These are phyloP conservation scores for Planoprotostelium fungivorum DNA, from an alignment of 78 protist species.

Conservation along the genomic window DNA sequence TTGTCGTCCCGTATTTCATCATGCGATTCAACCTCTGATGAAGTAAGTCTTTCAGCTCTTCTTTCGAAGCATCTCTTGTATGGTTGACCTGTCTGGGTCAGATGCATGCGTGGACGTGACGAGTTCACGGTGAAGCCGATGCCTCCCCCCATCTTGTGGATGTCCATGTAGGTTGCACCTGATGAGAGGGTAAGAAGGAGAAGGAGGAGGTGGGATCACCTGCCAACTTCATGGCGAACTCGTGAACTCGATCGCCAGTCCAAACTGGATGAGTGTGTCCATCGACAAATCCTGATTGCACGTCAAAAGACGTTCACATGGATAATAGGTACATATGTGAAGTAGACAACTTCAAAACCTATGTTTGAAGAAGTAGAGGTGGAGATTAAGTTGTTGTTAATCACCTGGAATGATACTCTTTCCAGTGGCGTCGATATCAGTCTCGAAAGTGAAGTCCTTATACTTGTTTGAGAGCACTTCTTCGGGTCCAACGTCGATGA, in stretches of 20 bases:
- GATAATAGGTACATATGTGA: background rate
- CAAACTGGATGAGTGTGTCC: constrained; percentile 89
- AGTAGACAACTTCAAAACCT: background rate
- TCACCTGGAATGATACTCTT: constrained; percentile 68
- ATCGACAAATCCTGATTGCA: constrained; percentile 63
- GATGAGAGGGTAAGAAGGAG: background rate
- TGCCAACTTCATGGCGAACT: constrained; percentile 65
- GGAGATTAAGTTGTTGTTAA: too few species aligned
- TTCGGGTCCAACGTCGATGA: constrained; percentile 31
- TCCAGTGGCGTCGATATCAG: constrained; percentile 60
- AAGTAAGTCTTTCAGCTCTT: constrained; percentile 29
- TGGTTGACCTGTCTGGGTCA: constrained; percentile 19
- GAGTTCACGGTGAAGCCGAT: constrained; percentile 64
- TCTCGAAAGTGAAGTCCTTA: constrained; percentile 30
- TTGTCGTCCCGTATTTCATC: constrained; percentile 76
- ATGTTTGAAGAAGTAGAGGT: too few species aligned
- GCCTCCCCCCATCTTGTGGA: constrained; percentile 86
- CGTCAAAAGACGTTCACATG: too few species aligned
- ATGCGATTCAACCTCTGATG: constrained; percentile 65
- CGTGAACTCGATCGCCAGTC: constrained; percentile 78
- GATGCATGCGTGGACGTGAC: background rate
- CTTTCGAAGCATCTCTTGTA: constrained; percentile 51
- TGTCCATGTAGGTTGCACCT: constrained; percentile 88
- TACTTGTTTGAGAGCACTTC: constrained; percentile 24
- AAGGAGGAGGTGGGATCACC: background rate